Evolutionary conservation across 225 moss, liverwort and hornwort species (phyloP).

Genomic region (Pseudisothecium myosuroides): DNA sequence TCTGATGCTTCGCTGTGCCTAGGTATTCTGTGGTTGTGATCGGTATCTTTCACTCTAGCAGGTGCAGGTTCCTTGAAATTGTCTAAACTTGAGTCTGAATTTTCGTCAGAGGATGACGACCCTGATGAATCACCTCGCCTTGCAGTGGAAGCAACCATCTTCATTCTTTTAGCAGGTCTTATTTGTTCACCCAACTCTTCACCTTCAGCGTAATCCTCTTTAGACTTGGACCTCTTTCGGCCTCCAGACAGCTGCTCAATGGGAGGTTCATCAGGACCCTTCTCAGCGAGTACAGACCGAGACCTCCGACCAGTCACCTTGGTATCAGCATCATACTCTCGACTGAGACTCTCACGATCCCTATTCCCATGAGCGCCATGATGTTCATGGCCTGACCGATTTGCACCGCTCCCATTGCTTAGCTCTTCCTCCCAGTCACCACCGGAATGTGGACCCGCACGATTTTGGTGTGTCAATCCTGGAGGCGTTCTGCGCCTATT

Average conservation of each 20-base stretch:
- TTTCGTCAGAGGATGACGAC: constrained; percentile 47
- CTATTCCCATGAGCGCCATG: constrained; percentile 47
- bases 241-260: constrained; percentile 52
- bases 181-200: constrained; percentile 40
- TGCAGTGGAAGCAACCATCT: constrained; percentile 36
- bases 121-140: constrained; percentile 43
- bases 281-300: constrained; percentile 50
- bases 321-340: constrained; percentile 54
- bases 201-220: constrained; percentile 48
- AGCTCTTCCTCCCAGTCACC: constrained; percentile 93
- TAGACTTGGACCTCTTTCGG: constrained; percentile 61
- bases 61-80: constrained; percentile 44
- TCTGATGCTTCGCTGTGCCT: constrained; percentile 41
- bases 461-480: constrained; percentile 46
- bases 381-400: constrained; percentile 57
- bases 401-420: constrained; percentile 86
- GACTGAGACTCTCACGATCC: constrained; percentile 61
- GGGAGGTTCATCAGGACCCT: constrained; percentile 48
- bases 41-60: constrained; percentile 35
- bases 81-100: constrained; percentile 58
- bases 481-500: constrained; percentile 83
- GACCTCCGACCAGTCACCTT: constrained; percentile 40
- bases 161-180: constrained; percentile 59
- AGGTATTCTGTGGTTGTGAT: constrained; percentile 28
- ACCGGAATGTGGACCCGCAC: constrained; percentile 25